phyloP scores from a whole-genome alignment of 768 basidiomycete species.

The Lactifluus subvellereus region DNA sequence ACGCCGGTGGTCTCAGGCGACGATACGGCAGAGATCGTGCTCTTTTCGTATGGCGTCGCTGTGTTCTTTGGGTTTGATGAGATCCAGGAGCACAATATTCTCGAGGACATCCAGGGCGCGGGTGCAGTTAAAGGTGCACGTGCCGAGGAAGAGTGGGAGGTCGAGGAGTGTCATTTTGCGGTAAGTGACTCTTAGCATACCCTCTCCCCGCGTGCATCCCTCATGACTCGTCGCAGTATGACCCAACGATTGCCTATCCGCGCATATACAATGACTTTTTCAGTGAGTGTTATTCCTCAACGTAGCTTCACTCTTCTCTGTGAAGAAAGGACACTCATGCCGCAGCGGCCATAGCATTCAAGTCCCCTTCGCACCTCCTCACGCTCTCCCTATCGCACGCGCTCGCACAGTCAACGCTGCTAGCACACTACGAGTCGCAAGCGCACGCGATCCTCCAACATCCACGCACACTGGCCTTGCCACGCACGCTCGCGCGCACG shows the following conservation, averaged over 20 bases:
- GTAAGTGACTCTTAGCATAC: constrained; percentile 38
- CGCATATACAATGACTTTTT: constrained; percentile 96
- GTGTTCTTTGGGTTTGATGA: constrained; percentile 90
- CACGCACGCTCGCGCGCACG: constrained; percentile 70
- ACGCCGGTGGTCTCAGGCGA: constrained; percentile 32
- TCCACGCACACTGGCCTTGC: constrained; percentile 72
- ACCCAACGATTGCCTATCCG: constrained; percentile 76
- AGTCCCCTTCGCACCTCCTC: constrained; percentile 83
- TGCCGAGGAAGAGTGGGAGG: constrained; percentile 73
- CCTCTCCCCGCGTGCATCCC: neutral
- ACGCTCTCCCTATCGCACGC: constrained; percentile 94
- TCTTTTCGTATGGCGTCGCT: constrained; percentile 83
- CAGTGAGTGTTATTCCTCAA: constrained; percentile 46
- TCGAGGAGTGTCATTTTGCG: constrained; percentile 88
- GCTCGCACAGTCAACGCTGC: constrained; percentile 87
- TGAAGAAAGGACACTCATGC: constrained; percentile 2
- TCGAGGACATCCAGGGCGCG: constrained; percentile 77
- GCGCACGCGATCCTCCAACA: constrained; percentile 76
- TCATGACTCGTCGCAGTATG: constrained; percentile 47
- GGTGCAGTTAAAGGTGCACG: constrained; percentile 60
- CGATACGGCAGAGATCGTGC: constrained; percentile 66
- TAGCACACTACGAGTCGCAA: constrained; percentile 79
- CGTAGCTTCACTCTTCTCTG: neutral
- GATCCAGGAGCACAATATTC: constrained; percentile 67
- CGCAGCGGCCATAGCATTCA: constrained; percentile 55